Evolutionary conservation across 2,329 filamentous ascomycete species (phyloP).

Genomic region (Cytospora mali): DNA sequence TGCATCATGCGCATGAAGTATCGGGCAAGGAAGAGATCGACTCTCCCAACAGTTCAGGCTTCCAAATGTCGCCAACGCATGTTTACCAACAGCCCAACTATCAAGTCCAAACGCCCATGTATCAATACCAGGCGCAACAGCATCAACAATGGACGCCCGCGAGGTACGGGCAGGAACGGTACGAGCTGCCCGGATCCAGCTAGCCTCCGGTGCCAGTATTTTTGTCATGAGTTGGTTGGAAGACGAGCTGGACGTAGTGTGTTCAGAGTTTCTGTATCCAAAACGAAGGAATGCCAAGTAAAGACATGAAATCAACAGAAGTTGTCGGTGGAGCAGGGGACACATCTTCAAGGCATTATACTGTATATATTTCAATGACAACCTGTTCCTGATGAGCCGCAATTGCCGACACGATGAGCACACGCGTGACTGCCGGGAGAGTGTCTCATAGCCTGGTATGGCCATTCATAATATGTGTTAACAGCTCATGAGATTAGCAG

Average conservation of each 20-base stretch:
- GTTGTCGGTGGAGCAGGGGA: background rate
- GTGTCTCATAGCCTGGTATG: too few species aligned
- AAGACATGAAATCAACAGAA: background rate
- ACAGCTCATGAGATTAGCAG: too few species aligned
- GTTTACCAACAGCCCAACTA: background rate
- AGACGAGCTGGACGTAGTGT: background rate
- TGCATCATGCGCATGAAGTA: conserved; percentile 6
- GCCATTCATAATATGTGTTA: too few species aligned
- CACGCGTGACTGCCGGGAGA: too few species aligned
- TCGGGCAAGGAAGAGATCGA: conserved; percentile 11
- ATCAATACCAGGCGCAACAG: conserved; percentile 10
- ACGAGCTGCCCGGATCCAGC: conserved; percentile 17
- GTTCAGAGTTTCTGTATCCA: background rate
- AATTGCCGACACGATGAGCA: background rate
- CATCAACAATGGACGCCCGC: background rate
- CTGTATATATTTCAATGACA: background rate
- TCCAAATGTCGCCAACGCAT: conserved; percentile 10
- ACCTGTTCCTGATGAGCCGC: background rate
- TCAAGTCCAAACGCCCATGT: background rate
- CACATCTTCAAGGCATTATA: background rate
- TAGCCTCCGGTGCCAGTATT: background rate
- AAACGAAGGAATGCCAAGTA: background rate
- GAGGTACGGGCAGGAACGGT: background rate
- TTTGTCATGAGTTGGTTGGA: background rate
- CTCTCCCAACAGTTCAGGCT: conserved; percentile 18